Evolutionary conservation across 2,329 filamentous ascomycete genomes (phyloP).

Genomic region (Colletotrichum tropicale): DNA sequence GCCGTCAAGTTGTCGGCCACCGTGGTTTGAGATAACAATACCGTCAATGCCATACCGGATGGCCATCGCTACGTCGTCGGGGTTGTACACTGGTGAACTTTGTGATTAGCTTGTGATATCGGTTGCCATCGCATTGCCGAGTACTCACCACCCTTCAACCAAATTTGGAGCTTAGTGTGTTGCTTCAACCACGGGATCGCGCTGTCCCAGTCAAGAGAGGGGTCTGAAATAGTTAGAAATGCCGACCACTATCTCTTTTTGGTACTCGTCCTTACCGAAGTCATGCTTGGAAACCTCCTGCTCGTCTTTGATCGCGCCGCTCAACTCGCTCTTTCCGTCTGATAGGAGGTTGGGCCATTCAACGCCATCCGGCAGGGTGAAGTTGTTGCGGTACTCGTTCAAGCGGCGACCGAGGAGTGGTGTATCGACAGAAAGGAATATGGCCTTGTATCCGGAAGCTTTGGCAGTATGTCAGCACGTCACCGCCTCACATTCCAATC

Average conservation of each 20-base stretch:
- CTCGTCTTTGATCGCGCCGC: not conserved
- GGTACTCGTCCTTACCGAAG: not conserved
- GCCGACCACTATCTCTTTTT: accelerated
- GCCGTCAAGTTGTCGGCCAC: slow-evolving; percentile 60
- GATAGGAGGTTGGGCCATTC: not conserved
- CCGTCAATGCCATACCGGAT: slow-evolving; percentile 60
- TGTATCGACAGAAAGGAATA: slow-evolving; percentile 60
- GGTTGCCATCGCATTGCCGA: slow-evolving; percentile 32
- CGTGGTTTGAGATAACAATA: slow-evolving; percentile 74
- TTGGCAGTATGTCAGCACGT: not conserved
- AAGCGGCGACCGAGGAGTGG: slow-evolving; percentile 57
- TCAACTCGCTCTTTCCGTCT: slow-evolving; percentile 23
- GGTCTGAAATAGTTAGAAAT: not conserved
- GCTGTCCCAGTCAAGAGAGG: slow-evolving; percentile 43
- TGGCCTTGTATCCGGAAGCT: slow-evolving; percentile 45
- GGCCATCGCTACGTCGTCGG: slow-evolving; percentile 45
- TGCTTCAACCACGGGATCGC: slow-evolving; percentile 52
- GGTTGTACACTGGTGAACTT: slow-evolving; percentile 29
- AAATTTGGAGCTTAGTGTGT: slow-evolving; percentile 52
- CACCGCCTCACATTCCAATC: not conserved
- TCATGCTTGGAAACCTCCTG: not conserved
- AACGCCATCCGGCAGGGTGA: slow-evolving; percentile 27
- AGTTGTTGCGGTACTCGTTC: slow-evolving; percentile 59
- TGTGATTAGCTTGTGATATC: not conserved
- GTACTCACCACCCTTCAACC: slow-evolving; percentile 27